Evolutionary conservation across 1,139 yeast species (phyloP), one percentile per base, ranked within the genome.

Genomic region (Chernovozyma aurita): DNA sequence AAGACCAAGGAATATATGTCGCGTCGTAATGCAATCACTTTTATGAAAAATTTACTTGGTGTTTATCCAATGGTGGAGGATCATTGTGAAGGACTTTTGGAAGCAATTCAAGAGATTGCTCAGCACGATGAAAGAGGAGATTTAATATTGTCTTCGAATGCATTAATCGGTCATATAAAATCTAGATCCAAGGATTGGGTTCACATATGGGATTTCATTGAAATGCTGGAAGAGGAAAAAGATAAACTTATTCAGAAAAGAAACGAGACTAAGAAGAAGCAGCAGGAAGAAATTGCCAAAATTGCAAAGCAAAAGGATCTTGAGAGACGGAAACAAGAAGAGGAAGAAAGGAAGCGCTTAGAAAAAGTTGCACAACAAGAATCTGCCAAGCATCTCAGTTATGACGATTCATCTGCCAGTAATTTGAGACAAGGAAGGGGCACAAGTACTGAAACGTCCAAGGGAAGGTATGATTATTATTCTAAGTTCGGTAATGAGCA

Each of bases 11-110:
- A 83, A 41, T 90, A 88, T 52, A 84, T 86, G 79, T 80, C 86
- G 3, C 73, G 95, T 36, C 76, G 92, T 43, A 90, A 88, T 57
- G 76, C 87, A 3, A 85, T 90, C 42, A 83, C 85, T 2, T 77
- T 87, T 47, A 64, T 90, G 61, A 86, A 83, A 52, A 80, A 79
- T 46, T 61, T 83, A 42, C 61, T 84, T 24, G 71, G 74, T 1
- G 71, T 75, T 7, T 86, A 80, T 52, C 96, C 96, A 0, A 63
- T 67, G 12, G 76, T 86, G 20, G 80, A 78, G 37, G 78, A 75
- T 28, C 94, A 85, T 39, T 82, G 92, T 31, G 78, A 77, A 41
- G 45, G 54, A 9, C 56, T 86, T 7, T 61, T 72, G 4, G 63
- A 61, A 15, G 61, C 71, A 4, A 63, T 88, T 33, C 69, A 74